Base-by-base conservation (phyloP, 495 filamentous ascomycete genomes). In the Sordaria brevicollis region DNA sequence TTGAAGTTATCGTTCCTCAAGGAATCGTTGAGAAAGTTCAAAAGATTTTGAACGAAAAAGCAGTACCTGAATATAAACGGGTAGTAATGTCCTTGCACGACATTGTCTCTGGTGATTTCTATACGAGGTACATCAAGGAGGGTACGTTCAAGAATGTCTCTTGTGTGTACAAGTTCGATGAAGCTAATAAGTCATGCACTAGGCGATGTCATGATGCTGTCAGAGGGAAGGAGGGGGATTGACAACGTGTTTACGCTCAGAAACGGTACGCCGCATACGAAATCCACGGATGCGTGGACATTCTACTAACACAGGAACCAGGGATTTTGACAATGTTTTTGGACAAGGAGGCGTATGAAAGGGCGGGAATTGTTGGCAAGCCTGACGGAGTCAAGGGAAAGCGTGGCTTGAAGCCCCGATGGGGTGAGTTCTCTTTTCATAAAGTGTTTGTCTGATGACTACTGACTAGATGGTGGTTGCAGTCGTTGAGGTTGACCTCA, bases 121-220 rank as follows among this genome's bases (percentile, higher is more conserved):
- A 97, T 78, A 92, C 88, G 57, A 82, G 87, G 67, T 94, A 97
- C 76, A 90, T 97, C 73, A 97, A 97, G 77, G 83, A 85, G 73
- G 94, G 94, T 96, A 86, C 17, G 70, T 70, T 3, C 34, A 8
- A 3, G 11, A 37, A 54, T n/a, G n/a, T n/a, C 3, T 15, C 5
- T 10, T 4, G 2, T 5, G 17, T 1, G 17, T 15, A 10, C 13
- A 2, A 29, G 15, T 10, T 35, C 15, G 66, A 9, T 31, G 7
- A 13, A 25, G 11, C 65, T 41, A 38, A 68, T 65, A 37, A 43
- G 34, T 19, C 17, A 37, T 34, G 8, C 2, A 3, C 13, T 69
- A 97, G 94, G 95, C 21, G 90, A 93, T 76, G 84, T 96, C 72
- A 78, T 96, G 75, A 95, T 99, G 92, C 87, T 97, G 17, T 97